Percentiles rank a stretch among this genome's conserved stretches.
phyloP scores from a whole-genome alignment of 108 stramenopile genomes.

The Pseudonitzschia multiseries region DNA sequence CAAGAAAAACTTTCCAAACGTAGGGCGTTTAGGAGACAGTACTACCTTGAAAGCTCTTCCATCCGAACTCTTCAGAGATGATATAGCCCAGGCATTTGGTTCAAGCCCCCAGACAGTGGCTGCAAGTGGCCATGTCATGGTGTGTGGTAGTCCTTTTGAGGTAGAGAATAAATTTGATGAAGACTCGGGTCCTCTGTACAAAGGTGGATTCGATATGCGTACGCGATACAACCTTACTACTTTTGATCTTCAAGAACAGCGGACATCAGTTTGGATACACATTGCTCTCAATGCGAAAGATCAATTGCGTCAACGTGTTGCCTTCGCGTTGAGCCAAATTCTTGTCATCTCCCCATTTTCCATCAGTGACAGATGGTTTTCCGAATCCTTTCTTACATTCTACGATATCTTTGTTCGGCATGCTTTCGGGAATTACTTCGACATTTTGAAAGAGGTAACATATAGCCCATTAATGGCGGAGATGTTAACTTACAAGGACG shows the following conservation, averaged over 20 bases:
- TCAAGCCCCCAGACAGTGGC: neutral
- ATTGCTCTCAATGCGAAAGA: constrained; percentile 61
- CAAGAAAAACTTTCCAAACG: neutral
- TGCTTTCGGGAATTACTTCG: constrained; percentile 75
- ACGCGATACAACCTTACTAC: neutral
- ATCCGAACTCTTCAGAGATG: constrained; percentile 2
- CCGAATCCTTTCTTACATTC: constrained; percentile 43
- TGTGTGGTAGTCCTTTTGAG: constrained; percentile 51
- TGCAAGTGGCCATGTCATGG: constrained; percentile 24
- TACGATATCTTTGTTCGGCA: constrained; percentile 75
- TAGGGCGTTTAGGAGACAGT: neutral
- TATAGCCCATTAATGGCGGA: constrained; percentile 60
- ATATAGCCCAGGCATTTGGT: constrained; percentile 1
- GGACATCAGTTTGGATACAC: constrained; percentile 52
- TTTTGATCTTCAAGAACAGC: constrained; percentile 25
- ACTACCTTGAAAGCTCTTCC: constrained; percentile 5
- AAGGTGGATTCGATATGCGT: constrained; percentile 16
- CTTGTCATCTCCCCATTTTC: constrained; percentile 39
- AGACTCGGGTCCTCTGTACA: neutral
- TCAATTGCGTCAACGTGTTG: constrained; percentile 76
- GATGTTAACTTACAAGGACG: constrained; percentile 49
- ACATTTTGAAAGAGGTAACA: constrained; percentile 60
- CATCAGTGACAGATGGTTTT: neutral
- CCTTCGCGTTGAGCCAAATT: constrained; percentile 71
- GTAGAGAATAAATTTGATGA: constrained; percentile 27